Evolutionary conservation across 2,329 filamentous ascomycete species (phyloP), one percentile per base, ranked within the genome.

Genomic region (Calonectria hongkongensis): DNA sequence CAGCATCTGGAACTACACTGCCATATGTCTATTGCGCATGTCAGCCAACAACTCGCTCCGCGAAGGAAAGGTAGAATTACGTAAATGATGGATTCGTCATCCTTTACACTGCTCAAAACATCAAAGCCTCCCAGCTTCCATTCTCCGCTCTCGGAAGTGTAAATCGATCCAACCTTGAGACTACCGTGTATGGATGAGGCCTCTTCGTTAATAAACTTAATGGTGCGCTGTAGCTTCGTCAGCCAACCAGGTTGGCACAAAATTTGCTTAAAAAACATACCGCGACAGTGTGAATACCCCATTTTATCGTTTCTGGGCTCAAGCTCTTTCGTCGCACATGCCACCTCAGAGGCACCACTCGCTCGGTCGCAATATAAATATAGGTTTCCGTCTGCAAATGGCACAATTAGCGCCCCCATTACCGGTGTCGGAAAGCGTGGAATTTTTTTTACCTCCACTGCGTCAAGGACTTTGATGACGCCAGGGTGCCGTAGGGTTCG

Each of bases 81-180:
- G 82, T 97, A 98, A 81, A 99, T 96, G 60, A 98, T 89, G 12
- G 96, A 95, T 79, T 98, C 95, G 74, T 98, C 96, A 70, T 98
- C 97, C 80, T 98, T 98, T 86, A 98, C 93, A 45, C 94, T 98
- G 85, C 96, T 98, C 72, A 98, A 84, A 6, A 98, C 90, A 77
- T 99, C 97, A 78, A 99, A 98, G 0, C 97, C 97, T 25, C 94
- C 96, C 2, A 99, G 87, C 81, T 97, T 98, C 97, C 97, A 99
- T 85, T 99, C 97, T 71, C 97, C 97, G 81, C 97, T 98, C 82
- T 98, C 96, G 73, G 95, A 95, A 4, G 95, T 97, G 84, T 96
- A 99, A 75, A 99, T 89, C 0, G 96, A 98, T 0, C 94, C 94
- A 25, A 94, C 94, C 74, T 94, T 92, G 66, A 99, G 87, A 79